phyloP scores from a whole-genome alignment of 495 filamentous ascomycete species.

The Annulohypoxylon stygium region DNA sequence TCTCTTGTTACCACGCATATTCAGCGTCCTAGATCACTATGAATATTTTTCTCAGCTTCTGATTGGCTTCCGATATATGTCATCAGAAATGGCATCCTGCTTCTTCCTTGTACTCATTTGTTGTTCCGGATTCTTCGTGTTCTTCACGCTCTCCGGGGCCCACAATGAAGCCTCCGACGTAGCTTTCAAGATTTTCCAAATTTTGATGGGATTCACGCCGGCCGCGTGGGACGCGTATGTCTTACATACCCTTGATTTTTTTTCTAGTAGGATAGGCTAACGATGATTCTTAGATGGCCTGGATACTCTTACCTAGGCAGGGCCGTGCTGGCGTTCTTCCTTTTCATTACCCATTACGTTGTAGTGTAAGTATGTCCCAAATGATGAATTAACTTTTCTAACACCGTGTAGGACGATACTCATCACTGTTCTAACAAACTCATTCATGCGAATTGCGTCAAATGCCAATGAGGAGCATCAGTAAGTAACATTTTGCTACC shows the following conservation, averaged over 20 bases:
- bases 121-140: slow-evolving; percentile 94
- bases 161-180: slow-evolving; percentile 73
- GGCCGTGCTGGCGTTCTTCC: slow-evolving; percentile 78
- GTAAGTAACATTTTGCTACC: slow-evolving; percentile 46
- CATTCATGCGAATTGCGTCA: slow-evolving; percentile 91
- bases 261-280: slow-evolving; percentile 20
- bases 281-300: slow-evolving; percentile 72
- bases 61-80: slow-evolving; percentile 94
- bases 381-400: slow-evolving; percentile 12
- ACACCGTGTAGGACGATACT: slow-evolving; percentile 74
- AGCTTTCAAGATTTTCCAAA: slow-evolving; percentile 92
- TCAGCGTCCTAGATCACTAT: slow-evolving; percentile 92
- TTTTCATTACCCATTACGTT: slow-evolving; percentile 94
- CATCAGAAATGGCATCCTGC: slow-evolving; percentile 84
- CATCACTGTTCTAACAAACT: slow-evolving; percentile 92
- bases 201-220: slow-evolving; percentile 83
- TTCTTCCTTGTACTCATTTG: slow-evolving; percentile 84
- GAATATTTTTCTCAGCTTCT: slow-evolving; percentile 94
- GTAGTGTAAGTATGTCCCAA: slow-evolving; percentile 68
- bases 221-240: slow-evolving; percentile 66
- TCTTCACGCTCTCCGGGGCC: slow-evolving; percentile 82
- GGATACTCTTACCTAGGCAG: slow-evolving; percentile 84
- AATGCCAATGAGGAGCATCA: slow-evolving; percentile 95
- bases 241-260: background rate
- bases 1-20: slow-evolving; percentile 88